Base-by-base conservation (phyloP, 768 basidiomycete species). In the Cubamyces lactineus region DNA sequence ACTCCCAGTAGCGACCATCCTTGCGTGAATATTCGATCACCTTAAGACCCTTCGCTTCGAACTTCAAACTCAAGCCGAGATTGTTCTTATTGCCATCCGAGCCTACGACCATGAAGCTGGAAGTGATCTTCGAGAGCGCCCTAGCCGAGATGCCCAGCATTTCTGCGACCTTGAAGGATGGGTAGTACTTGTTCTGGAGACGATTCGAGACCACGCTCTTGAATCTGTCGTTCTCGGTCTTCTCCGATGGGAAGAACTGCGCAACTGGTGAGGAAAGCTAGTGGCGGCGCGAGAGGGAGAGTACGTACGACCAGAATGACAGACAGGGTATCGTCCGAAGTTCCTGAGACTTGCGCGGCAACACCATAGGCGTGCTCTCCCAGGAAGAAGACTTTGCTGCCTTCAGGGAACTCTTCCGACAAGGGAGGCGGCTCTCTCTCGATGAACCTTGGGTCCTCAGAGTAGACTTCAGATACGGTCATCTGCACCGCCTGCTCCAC, bases 351-450 rank as follows among this genome's bases (percentile, higher is more conserved):
- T 69, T 95, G 91, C 0, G 96, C 95, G 15, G 96, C 94, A 2
- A 92, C 88, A n/a, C 97, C 97, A 70, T 96, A 99, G 0, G 92
- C 94, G 71, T 94, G 88, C 70, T 92, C 89, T 16, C 96, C 96
- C 7, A 98, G 82, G 86, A 98, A 98, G 77, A 99, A 97, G 28
- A 98, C 91, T 71, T 89, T 92, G 73, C 86, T 91, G 0, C 91
- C 92, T 0, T 85, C 86, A 0, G 96, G 95, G 76, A 93, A 98
- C 71, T 98, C 97, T 55, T 94, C 88, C 0, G 86, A 81, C 30
- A 98, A 75, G 0, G 92, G 87, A 0, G 93, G 90, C 0, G 97
- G 85, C 9, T 85, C 86, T 68, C 85, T 84, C 75, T 98, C 97
- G 46, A 92, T 59, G 73, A 83, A 92, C 28, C 91, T 88, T 26